These are phyloP conservation scores for Globomyces sp. DNA, from an alignment of 371 early-diverging fungal species.

Conservation along the genomic window DNA sequence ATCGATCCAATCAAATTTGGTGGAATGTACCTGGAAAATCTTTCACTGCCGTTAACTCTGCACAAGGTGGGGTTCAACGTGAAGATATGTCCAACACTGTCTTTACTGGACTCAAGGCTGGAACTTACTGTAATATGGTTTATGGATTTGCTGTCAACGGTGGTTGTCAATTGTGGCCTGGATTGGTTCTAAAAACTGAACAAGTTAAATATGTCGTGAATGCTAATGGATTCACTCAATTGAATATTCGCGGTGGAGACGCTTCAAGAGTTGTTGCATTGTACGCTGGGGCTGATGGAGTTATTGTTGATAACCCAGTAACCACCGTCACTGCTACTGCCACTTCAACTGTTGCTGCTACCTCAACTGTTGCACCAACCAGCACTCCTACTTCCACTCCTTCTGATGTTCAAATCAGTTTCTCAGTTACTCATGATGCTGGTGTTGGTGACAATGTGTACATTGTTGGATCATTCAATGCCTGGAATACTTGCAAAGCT, in stretches of 20 bases:
- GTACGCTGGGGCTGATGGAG: slow-evolving; percentile 11
- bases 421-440: slow-evolving; percentile 14
- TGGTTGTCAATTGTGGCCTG: slow-evolving; percentile 11
- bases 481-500: slow-evolving; percentile 12
- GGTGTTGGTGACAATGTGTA: slow-evolving; percentile 15
- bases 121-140: slow-evolving; percentile 19
- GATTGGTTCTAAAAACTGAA: not conserved
- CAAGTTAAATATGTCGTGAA: slow-evolving; percentile 10
- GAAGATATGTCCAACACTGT: slow-evolving; percentile 6
- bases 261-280: slow-evolving; percentile 4
- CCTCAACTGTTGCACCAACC: not conserved
- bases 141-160: slow-evolving; percentile 1
- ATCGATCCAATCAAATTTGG: slow-evolving; percentile 15
- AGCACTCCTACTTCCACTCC: slow-evolving; percentile 4
- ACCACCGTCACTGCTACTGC: not conserved
- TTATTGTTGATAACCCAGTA: not conserved
- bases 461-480: slow-evolving; percentile 14
- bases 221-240: slow-evolving; percentile 5
- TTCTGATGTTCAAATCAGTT: slow-evolving; percentile 3
- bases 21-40: slow-evolving; percentile 13
- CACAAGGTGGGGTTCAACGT: not conserved
- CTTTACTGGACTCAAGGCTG: not conserved
- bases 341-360: not conserved
- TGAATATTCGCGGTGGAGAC: not conserved
- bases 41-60: slow-evolving; percentile 18